Evolutionary conservation across 257 asterid species (phyloP).

Genomic region (Fraxinus quadrangulata): DNA sequence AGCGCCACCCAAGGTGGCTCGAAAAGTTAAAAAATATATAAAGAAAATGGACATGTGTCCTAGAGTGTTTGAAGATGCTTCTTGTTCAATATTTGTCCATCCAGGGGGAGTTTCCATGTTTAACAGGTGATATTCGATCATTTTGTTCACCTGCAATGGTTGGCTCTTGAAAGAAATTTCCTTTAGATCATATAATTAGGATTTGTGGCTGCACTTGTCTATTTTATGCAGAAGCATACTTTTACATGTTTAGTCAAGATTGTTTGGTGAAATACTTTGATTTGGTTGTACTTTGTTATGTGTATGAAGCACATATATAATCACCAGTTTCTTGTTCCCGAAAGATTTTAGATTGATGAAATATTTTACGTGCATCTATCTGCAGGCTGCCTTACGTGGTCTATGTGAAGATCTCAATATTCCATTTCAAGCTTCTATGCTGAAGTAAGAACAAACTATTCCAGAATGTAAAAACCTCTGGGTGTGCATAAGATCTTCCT

Average conservation of each 20-base stretch:
- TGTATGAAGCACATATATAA: not conserved
- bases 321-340: not conserved
- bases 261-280: not conserved
- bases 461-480: not conserved
- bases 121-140: not conserved
- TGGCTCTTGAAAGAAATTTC: not conserved
- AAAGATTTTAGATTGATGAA: not conserved
- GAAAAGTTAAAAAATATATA: not conserved
- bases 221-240: not conserved
- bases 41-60: not conserved
- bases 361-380: not conserved
- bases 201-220: not conserved
- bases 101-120: not conserved
- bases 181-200: not conserved
- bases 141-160: not conserved
- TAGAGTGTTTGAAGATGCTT: not conserved
- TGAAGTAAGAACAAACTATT: slow-evolving; percentile 55
- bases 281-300: not conserved
- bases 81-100: not conserved
- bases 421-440: slow-evolving; percentile 84
- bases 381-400: slow-evolving; percentile 65
- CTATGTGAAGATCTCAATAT: slow-evolving; percentile 78
- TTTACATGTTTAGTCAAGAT: not conserved
- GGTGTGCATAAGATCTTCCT: not conserved
- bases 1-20: too few species aligned